Base-by-base conservation (phyloP, 2,329 filamentous ascomycete species). In the Fusarium solani-melongenae region DNA sequence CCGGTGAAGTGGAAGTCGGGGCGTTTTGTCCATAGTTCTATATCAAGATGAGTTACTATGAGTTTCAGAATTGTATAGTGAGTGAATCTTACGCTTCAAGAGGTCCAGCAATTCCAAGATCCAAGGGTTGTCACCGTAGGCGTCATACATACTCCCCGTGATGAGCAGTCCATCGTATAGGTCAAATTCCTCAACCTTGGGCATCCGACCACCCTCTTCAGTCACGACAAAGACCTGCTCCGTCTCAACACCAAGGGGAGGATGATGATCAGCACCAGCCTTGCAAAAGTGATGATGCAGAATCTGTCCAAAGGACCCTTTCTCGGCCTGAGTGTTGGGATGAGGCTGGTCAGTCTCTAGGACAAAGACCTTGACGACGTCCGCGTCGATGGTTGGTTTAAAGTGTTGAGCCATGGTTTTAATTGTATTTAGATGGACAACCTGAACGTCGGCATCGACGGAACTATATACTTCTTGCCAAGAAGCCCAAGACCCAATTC, bases 161-260 rank as follows among this genome's bases (percentile, higher is more conserved):
- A 96, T 87, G 38, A 96, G 82, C n/a, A 96, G 83, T 1, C 91
- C 93, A 83, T 96, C 92, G 31, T 94, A 86, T 14, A 89, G 84
- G 1, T 92, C 88, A 39, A 90, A 86, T 7, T 89, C 87, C 2
- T 84, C 81, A 4, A 81, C 79, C 5, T 80, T 81, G 0, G 88
- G 87, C 20, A 89, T 84, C 11, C 82, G 80, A 5, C 86, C 86
- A 12, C 84, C 83, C 36, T 84, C 75, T 11, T 86, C 84, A 11
- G 86, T 82, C 6, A 91, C 87, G 6, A 91, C 84, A 72, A 88
- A 90, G 39, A 86, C 82, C 77, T 88, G 87, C 27, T 86, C 84
- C 2, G 88, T 89, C 75, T 89, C 86, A 29, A 91, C 84, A 7
- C 85, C 86, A 0, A 91, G 80, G 0, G 85, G 85, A 3, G 89